A percentile compares a stretch with the other conserved stretches of the same genome.
Conservation (phyloP, 2,329 filamentous ascomycete genomes). For the Penicillium italicum region DNA sequence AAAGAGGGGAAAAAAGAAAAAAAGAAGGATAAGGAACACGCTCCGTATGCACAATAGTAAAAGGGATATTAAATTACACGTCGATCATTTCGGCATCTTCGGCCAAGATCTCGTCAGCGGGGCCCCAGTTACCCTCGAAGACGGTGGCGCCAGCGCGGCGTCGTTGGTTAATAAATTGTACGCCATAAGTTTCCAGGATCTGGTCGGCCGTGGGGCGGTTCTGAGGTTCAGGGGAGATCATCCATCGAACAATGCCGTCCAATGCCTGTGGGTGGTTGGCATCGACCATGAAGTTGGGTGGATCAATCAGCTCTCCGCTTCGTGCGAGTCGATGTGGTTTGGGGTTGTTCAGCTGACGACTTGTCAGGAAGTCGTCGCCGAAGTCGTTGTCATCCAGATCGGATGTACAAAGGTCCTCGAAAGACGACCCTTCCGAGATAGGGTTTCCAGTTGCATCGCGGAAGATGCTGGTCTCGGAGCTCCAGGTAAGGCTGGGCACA, state of each 20-base stretch:
- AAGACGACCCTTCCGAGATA: constrained; percentile 46
- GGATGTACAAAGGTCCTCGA: constrained; percentile 44
- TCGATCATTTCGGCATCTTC: constrained; percentile 64
- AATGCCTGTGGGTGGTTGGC: constrained; percentile 68
- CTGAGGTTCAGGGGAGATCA: constrained; percentile 74
- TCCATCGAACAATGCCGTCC: constrained; percentile 78
- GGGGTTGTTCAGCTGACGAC: constrained; percentile 22
- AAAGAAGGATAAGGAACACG: constrained; percentile 25
- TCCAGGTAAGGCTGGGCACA: constrained; percentile 82
- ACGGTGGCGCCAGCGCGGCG: constrained; percentile 87
- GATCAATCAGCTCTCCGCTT: constrained; percentile 59
- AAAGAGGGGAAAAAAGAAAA: constrained; percentile 23
- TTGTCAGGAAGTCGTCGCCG: constrained; percentile 37
- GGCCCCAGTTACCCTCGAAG: constrained; percentile 94
- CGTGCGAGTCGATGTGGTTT: constrained; percentile 35
- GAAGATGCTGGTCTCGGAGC: constrained; percentile 63
- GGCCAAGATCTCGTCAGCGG: constrained; percentile 60
- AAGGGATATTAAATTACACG: constrained; percentile 39
- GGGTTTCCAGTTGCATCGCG: constrained; percentile 73
- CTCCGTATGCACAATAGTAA: constrained; percentile 34
- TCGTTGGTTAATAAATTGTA: constrained; percentile 74
- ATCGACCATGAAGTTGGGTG: constrained; percentile 88
- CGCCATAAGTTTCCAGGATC: constrained; percentile 67
- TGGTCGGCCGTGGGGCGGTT: constrained; percentile 72
- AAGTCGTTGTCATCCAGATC: constrained; percentile 46